phyloP scores from a whole-genome alignment of 176 grass and related monocot species.

The Phragmites australis region DNA sequence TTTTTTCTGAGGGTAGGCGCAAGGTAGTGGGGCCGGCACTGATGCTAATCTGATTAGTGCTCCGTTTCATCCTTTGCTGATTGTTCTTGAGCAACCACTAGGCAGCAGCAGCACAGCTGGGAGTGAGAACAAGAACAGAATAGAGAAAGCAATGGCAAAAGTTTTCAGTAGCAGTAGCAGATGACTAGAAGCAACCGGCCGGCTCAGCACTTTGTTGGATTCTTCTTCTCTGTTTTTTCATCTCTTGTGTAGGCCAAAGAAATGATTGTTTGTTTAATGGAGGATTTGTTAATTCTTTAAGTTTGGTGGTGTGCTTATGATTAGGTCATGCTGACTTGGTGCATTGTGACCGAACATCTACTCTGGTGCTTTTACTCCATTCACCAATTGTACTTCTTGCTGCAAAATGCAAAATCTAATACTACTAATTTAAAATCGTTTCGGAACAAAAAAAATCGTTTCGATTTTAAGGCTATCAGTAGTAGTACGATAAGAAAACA shows the following conservation, averaged over 20 bases:
- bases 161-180: background rate
- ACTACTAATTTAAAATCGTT: too few relatives aligned
- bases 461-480: too few relatives aligned
- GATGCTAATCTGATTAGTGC: conserved; percentile 34
- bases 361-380: background rate
- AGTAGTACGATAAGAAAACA: too few relatives aligned
- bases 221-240: conserved; percentile 28
- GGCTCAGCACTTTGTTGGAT: conserved; percentile 16
- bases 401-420: background rate
- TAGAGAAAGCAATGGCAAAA: background rate
- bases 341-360: background rate
- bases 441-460: background rate
- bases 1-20: background rate
- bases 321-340: conserved; percentile 31
- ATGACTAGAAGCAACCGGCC: conserved; percentile 34
- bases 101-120: background rate
- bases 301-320: background rate
- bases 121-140: background rate
- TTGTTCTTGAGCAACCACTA: conserved; percentile 21
- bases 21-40: conserved; percentile 31
- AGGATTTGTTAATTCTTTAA: conserved; percentile 52
- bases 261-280: conserved; percentile 44
- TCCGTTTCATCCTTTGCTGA: background rate
- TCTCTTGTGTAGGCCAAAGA: conserved; percentile 33
- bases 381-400: background rate